These are phyloP conservation scores for Fraxinus pennsylvanica DNA, from an alignment of 257 asterid genomes.

Conservation along the genomic window DNA sequence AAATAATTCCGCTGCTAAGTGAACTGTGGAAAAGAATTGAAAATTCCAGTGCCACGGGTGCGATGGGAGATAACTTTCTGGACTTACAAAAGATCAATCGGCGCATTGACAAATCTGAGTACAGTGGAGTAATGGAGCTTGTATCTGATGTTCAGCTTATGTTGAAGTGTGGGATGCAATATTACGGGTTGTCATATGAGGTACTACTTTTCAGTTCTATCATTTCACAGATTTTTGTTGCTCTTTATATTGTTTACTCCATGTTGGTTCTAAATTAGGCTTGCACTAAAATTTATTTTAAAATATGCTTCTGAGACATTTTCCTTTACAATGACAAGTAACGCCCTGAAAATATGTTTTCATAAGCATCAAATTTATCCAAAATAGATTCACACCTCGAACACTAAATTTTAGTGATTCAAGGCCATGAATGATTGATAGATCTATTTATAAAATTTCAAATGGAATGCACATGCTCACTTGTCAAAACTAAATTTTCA, in stretches of 20 bases:
- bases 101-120: conserved; percentile 70
- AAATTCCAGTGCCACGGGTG: conserved; percentile 49
- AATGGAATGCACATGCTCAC: background rate
- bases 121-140: conserved; percentile 70
- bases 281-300: background rate
- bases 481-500: background rate
- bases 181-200: conserved; percentile 70
- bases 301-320: background rate
- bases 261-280: background rate
- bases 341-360: background rate
- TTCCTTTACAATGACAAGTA: background rate
- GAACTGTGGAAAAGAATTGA: conserved; percentile 90
- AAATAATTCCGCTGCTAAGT: conserved; percentile 79
- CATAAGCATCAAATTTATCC: background rate
- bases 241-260: background rate
- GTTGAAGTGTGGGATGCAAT: conserved; percentile 76
- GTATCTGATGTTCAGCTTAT: conserved; percentile 86
- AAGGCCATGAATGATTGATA: background rate
- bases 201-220: conserved; percentile 36
- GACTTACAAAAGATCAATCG: conserved; percentile 65
- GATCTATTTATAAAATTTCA: background rate
- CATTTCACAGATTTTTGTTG: background rate
- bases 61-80: conserved; percentile 56
- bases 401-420: background rate
- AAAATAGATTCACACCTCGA: background rate